Evolutionary conservation across 2,329 filamentous ascomycete species (phyloP).

Genomic region (Lecanicillium sp.): DNA sequence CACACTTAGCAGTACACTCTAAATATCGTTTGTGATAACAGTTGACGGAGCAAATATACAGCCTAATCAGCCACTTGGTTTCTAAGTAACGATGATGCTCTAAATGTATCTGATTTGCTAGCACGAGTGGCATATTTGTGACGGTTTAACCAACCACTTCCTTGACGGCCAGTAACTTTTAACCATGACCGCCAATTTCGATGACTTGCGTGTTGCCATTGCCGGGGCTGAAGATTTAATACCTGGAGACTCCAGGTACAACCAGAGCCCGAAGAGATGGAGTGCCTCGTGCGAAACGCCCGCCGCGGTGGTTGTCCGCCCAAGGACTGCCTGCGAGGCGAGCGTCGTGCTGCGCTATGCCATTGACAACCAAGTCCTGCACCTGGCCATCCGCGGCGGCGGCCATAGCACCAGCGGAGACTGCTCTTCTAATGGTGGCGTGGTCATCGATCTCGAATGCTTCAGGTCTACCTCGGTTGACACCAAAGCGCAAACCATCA

Average conservation of each 20-base stretch:
- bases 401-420: constrained; percentile 51
- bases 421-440: too few relatives aligned
- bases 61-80: too few relatives aligned
- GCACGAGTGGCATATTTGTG: too few relatives aligned
- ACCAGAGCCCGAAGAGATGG: constrained; percentile 5
- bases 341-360: constrained; percentile 39
- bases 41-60: too few relatives aligned
- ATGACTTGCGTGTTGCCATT: neutral
- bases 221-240: constrained; percentile 1
- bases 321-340: constrained; percentile 34
- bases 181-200: too few relatives aligned
- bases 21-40: too few relatives aligned
- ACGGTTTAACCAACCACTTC: too few relatives aligned
- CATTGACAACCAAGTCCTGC: constrained; percentile 34
- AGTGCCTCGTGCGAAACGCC: constrained; percentile 9
- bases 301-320: constrained; percentile 37
- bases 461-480: constrained; percentile 48
- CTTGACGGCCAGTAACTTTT: too few relatives aligned
- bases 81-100: too few relatives aligned
- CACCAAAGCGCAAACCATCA: constrained; percentile 35
- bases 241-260: constrained; percentile 7
- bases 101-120: too few relatives aligned
- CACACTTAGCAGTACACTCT: too few relatives aligned
- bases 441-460: constrained; percentile 49
- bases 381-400: constrained; percentile 49